Conservation (phyloP, 257 asterid genomes). For the Fraxinus americana region DNA sequence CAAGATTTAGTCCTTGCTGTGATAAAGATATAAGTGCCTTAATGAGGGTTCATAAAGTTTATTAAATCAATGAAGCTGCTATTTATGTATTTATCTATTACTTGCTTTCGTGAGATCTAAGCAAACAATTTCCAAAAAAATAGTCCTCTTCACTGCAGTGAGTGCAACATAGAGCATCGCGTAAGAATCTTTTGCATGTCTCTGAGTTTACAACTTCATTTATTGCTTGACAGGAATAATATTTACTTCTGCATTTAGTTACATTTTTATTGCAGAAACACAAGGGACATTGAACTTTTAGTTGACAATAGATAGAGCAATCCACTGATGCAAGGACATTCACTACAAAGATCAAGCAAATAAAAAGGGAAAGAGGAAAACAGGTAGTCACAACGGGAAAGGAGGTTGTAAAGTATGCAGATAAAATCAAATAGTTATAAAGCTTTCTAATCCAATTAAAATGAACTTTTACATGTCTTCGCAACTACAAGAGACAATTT, state of each 20-base stretch:
- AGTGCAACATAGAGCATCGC: neutral
- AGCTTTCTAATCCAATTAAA: constrained; percentile 9
- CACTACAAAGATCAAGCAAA: neutral
- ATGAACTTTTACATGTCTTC: constrained; percentile 9
- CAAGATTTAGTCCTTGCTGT: neutral
- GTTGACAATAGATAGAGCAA: neutral
- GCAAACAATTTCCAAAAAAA: neutral
- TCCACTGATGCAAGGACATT: neutral
- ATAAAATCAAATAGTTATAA: constrained; percentile 2
- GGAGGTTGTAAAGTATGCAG: neutral
- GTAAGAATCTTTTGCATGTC: neutral
- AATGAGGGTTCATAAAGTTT: neutral
- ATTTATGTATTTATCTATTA: neutral
- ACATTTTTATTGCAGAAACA: neutral
- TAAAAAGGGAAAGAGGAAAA: neutral
- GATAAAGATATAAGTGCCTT: neutral
- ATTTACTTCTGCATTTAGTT: neutral
- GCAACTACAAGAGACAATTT: constrained; percentile 10
- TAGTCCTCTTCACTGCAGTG: neutral
- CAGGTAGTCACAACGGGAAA: neutral
- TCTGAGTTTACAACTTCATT: neutral
- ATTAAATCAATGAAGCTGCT: neutral
- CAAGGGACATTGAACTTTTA: neutral
- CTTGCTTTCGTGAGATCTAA: neutral
- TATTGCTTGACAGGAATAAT: neutral